Evolutionary conservation across 768 basidiomycete species (phyloP).

Genomic region (Tephrocybe sp.): DNA sequence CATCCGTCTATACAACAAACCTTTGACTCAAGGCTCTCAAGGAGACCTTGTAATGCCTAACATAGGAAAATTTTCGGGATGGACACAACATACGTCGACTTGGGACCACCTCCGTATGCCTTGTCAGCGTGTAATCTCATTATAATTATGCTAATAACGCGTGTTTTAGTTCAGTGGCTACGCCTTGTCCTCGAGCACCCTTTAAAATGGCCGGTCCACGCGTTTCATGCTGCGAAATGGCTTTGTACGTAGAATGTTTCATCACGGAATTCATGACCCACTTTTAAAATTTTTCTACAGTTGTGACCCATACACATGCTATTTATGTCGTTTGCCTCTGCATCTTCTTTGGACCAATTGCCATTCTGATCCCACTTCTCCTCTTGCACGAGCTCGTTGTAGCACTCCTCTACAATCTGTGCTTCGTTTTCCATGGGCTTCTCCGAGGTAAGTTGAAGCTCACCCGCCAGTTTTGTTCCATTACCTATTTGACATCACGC

Average conservation of each 20-base stretch:
- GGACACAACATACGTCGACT: neutral
- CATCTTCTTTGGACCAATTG: conserved; percentile 44
- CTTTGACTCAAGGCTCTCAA: neutral
- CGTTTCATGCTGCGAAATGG: conserved; percentile 10
- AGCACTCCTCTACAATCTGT: conserved; percentile 31
- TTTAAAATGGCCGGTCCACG: conserved; percentile 20
- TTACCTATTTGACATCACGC: neutral
- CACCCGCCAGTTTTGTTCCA: neutral
- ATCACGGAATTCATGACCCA: neutral
- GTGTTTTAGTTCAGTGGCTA: conserved; percentile 4
- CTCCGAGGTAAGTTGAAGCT: conserved; percentile 25
- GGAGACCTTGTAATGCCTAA: too few relatives aligned
- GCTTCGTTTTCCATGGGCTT: conserved; percentile 37
- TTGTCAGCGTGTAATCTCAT: too few relatives aligned
- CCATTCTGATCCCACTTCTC: conserved; percentile 33
- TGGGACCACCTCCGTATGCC: conserved; percentile 10
- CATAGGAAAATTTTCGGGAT: too few relatives aligned
- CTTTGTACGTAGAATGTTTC: conserved; percentile 15
- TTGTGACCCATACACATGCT: conserved; percentile 29
- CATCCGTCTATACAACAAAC: neutral
- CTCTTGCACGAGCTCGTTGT: conserved; percentile 34
- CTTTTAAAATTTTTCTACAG: conserved; percentile 8
- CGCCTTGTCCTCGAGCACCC: conserved; percentile 13
- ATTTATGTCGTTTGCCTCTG: conserved; percentile 35
- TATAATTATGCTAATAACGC: neutral